Evolutionary conservation across 768 basidiomycete genomes (phyloP), one percentile per base, ranked within the genome.

Genomic region (Cubamyces lactineus): DNA sequence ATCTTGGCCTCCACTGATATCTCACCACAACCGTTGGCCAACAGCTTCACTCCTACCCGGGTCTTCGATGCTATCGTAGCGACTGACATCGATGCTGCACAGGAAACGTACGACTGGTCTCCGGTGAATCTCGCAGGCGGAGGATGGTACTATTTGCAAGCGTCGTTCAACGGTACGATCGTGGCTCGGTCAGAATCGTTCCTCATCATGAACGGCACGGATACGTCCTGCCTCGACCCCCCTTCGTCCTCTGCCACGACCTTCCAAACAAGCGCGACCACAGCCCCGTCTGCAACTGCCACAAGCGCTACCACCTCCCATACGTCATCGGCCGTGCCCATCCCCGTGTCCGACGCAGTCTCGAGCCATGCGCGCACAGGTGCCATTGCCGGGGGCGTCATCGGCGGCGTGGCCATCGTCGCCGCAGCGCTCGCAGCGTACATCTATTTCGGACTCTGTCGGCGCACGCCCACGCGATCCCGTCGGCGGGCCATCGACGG

Each of bases 331-430:
- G 21, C 60, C 2, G 42, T 59, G 3, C 30, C 45, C 1, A 11
- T 58, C 13, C 61, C 61, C 5, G 67, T 62, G 30, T 26, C 53
- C 5, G 61, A 45, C 46, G 57, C 61, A 7, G 40, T 57, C 1
- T 59, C 62, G 43, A 68, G 72, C 16, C 43, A 28, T 11, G 12
- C 53, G 7, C 79, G 80, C 41, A 71, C 73, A 1, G 81, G 78
- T 0, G 75, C 77, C 8, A 81, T 88, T 26, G 80, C 78, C 5
- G 88, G 86, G 1, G 80, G 80, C 24, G 78, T 82, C 19, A 64
- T 87, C 3, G 86, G 83, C 5, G 82, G 77, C 2, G 67, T 78
- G 2, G 79, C 72, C 15, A 56, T 84, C 5, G 63, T 80, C 21
- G 66, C 75, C 16, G 67, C 74, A 7, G 53, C 78, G 57, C 74